phyloP scores from a whole-genome alignment of 805 yeast genomes.

The Starmerella bombicola region DNA sequence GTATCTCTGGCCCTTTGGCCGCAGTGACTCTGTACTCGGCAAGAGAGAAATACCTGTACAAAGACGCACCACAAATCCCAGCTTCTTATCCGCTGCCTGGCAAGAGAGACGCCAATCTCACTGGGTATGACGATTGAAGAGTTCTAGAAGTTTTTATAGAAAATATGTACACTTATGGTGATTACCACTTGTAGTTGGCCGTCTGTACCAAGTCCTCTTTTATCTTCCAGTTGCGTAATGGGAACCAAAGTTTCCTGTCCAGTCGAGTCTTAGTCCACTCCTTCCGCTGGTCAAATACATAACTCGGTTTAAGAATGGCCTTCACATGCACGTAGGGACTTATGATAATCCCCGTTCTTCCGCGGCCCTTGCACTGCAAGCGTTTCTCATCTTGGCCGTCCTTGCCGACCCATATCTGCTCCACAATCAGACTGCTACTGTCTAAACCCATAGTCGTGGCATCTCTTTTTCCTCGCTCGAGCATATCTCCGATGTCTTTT shows the following conservation, averaged over 20 bases:
- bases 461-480: constrained; percentile 59
- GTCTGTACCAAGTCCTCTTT: constrained; percentile 28
- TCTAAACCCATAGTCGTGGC: constrained; percentile 49
- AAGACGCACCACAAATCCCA: constrained; percentile 57
- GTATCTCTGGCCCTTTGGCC: constrained; percentile 54
- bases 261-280: constrained; percentile 36
- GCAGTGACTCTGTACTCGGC: constrained; percentile 49
- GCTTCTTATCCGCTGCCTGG: constrained; percentile 31
- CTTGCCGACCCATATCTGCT: constrained; percentile 82
- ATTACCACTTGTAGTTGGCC: constrained; percentile 30
- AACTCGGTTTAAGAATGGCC: constrained; percentile 56
- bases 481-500: constrained; percentile 61
- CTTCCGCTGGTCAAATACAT: constrained; percentile 44
- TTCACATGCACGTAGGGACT: constrained; percentile 73
- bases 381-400: constrained; percentile 67
- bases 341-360: constrained; percentile 65
- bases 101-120: constrained; percentile 23
- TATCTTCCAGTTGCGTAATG: constrained; percentile 30
- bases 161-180: background rate
- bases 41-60: constrained; percentile 55
- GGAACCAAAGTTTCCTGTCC: constrained; percentile 42
- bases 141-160: background rate
- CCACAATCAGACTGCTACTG: constrained; percentile 52
- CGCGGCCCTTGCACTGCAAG: constrained; percentile 78
- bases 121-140: constrained; percentile 29